phyloP scores from a whole-genome alignment of 2,329 filamentous ascomycete genomes.

The Fusarium sp. region DNA sequence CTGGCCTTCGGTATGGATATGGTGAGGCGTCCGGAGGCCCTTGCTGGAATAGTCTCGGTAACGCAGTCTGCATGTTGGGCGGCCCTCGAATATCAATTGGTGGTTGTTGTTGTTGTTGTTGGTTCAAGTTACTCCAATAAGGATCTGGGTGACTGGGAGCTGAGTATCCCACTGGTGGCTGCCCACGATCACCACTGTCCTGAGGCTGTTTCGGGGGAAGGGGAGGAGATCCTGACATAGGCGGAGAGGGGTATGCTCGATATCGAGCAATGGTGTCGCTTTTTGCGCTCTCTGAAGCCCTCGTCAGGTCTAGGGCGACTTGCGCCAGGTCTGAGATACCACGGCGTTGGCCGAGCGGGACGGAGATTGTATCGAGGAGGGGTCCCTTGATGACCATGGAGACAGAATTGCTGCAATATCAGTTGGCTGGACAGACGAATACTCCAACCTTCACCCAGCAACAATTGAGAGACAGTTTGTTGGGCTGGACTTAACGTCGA shows the following conservation, averaged over 20 bases:
- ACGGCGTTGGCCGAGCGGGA: slow-evolving; percentile 69
- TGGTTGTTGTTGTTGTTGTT: slow-evolving; percentile 38
- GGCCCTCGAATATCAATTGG: slow-evolving; percentile 43
- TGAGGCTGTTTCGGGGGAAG: slow-evolving; percentile 69
- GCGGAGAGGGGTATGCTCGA: slow-evolving; percentile 76
- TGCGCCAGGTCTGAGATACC: slow-evolving; percentile 66
- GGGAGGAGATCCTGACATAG: slow-evolving; percentile 78
- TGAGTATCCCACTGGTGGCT: slow-evolving; percentile 58
- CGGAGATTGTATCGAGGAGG: slow-evolving; percentile 57
- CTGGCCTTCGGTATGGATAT: slow-evolving; percentile 46
- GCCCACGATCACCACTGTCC: slow-evolving; percentile 67
- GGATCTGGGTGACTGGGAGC: slow-evolving; percentile 61
- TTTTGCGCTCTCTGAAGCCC: slow-evolving; percentile 63
- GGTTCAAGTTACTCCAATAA: slow-evolving; percentile 57
- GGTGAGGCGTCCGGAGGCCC: slow-evolving; percentile 40
- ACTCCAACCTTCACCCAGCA: slow-evolving; percentile 30
- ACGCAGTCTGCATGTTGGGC: slow-evolving; percentile 40
- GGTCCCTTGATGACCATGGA: slow-evolving; percentile 66
- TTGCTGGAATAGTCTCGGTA: slow-evolving; percentile 48
- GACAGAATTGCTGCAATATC: slow-evolving; percentile 49
- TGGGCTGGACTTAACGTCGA: slow-evolving; percentile 2
- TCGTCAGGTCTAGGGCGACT: slow-evolving; percentile 60
- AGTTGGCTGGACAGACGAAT: slow-evolving; percentile 34
- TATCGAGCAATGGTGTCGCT: slow-evolving; percentile 66
- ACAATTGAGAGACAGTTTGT: slow-evolving; percentile 11